Evolutionary conservation across 441 rosid genomes (phyloP), one percentile per base, ranked within the genome.

Genomic region (Erysimum cheiri): DNA sequence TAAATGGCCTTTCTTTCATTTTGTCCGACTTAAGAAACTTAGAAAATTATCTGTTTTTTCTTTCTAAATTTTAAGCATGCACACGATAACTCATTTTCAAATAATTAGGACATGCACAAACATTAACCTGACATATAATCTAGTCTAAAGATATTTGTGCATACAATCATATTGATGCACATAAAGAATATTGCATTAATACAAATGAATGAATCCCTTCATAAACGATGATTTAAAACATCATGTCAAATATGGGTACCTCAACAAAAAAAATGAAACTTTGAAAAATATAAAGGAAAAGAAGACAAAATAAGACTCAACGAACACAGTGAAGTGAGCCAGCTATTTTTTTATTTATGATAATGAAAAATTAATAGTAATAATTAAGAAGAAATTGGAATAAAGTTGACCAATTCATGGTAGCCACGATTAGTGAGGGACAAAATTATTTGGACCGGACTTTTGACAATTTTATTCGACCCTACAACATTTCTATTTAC

Each of bases 401-500:
- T 62, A 75, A 74, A 69, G 60, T 69, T 55, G 67, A 75, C 66
- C 48, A 48, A 40, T 75, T 64, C 41, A 69, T 69, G 61, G 62
- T 75, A 75, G 75, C 79, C 79, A 69, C 79, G 32, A 69, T 63
- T 57, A 75, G 79, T 75, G 79, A 69, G 74, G 79, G 79, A 69
- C 79, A 75, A 56, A 24, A 75, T 75, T 63, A 75, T 75, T 46
- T 75, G 54, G 67, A 41, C 60, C 39, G 6, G 71, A 69, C 74
- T 56, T 69, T 69, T 75, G 70, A 56, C 65, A 71, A 44, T 6
- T 49, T 61, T 41, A 22, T 11, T 43, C 64, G 70, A 69, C 78
- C 78, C 78, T 75, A 75, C 78, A 48, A 26, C 64, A 68, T 69
- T 54, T 54, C 22, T 73, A 66, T 66, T 67, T 46, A 60, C 39